phyloP scores from a whole-genome alignment of 1,284 basidiomycete genomes.

The Moesziomyces globuligerus region DNA sequence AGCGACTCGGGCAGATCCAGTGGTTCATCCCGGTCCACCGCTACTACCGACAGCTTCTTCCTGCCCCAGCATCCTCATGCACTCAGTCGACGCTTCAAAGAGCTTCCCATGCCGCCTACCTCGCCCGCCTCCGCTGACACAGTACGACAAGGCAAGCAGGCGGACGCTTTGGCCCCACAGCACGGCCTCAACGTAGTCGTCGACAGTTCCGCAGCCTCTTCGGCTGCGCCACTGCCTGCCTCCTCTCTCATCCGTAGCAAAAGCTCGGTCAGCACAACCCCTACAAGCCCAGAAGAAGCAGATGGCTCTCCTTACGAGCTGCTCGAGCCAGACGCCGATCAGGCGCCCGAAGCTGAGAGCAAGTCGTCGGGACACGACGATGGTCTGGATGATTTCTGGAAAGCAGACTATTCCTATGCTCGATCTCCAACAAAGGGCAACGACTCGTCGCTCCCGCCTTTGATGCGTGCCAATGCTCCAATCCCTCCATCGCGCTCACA shows the following conservation, averaged over 20 bases:
- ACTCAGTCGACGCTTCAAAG: slow-evolving; percentile 21
- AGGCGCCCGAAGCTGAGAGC: neutral
- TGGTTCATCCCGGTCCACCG: slow-evolving; percentile 37
- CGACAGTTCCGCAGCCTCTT: neutral
- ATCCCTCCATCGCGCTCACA: slow-evolving; percentile 39
- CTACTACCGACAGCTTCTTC: slow-evolving; percentile 39
- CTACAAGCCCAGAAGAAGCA: slow-evolving; percentile 43
- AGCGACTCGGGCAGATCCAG: slow-evolving; percentile 41
- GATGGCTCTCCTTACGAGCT: slow-evolving; percentile 8
- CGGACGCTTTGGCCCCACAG: slow-evolving; percentile 1
- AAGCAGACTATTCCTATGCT: slow-evolving; percentile 34
- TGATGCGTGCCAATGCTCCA: slow-evolving; percentile 33
- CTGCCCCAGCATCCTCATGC: slow-evolving; percentile 30
- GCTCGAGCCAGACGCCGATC: neutral
- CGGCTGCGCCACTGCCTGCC: slow-evolving; percentile 2
- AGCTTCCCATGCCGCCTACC: slow-evolving; percentile 17
- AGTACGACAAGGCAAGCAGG: neutral
- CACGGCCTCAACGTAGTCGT: slow-evolving; percentile 21
- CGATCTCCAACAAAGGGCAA: slow-evolving; percentile 7
- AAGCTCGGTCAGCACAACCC: slow-evolving; percentile 47
- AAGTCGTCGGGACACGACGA: neutral
- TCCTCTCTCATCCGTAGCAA: slow-evolving; percentile 24
- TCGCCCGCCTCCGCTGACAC: slow-evolving; percentile 10
- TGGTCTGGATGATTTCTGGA: slow-evolving; percentile 30
- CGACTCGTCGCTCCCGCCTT: slow-evolving; percentile 22